These are phyloP conservation scores for Metschnikowia drakensbergensis DNA, from an alignment of 805 yeast genomes.

Conservation along the genomic window DNA sequence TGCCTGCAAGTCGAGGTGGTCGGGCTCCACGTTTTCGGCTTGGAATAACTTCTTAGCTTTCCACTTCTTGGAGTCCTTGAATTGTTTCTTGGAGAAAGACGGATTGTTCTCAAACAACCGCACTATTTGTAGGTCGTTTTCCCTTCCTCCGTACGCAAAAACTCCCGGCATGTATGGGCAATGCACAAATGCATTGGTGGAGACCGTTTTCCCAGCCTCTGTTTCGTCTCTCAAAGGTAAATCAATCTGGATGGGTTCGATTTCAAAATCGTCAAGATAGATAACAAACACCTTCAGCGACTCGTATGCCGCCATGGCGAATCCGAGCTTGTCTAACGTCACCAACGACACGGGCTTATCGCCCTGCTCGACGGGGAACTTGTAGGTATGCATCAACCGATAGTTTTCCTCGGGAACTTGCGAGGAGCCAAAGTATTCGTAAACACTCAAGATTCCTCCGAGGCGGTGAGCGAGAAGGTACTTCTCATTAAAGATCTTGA, in stretches of 20 bases:
- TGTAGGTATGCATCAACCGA: slow-evolving; percentile 30
- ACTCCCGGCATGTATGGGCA: slow-evolving; percentile 48
- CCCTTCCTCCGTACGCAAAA: slow-evolving; percentile 85
- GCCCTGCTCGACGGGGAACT: slow-evolving; percentile 21
- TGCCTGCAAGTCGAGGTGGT: slow-evolving; percentile 70
- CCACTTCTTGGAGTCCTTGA: slow-evolving; percentile 17
- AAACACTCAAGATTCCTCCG: slow-evolving; percentile 41
- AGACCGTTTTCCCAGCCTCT: neutral
- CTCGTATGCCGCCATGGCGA: slow-evolving; percentile 44
- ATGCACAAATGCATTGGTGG: slow-evolving; percentile 43
- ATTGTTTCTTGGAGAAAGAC: slow-evolving; percentile 10
- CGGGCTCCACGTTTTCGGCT: slow-evolving; percentile 81
- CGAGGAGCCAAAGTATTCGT: slow-evolving; percentile 25
- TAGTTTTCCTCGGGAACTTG: slow-evolving; percentile 37
- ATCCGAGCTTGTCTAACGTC: slow-evolving; percentile 25
- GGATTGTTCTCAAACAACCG: slow-evolving; percentile 29
- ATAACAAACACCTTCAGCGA: slow-evolving; percentile 43
- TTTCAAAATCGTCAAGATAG: slow-evolving; percentile 27
- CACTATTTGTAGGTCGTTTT: slow-evolving; percentile 60
- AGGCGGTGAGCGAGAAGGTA: slow-evolving; percentile 41
- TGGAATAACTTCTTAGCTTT: slow-evolving; percentile 45
- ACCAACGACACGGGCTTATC: slow-evolving; percentile 34
- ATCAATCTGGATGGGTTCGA: slow-evolving; percentile 28
- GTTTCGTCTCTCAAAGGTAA: slow-evolving; percentile 7
- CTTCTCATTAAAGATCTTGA: slow-evolving; percentile 28